A percentile compares a stretch with the other conserved stretches of the same genome.
These are phyloP conservation scores for Cordia subcordata DNA, from an alignment of 257 asterid species.

Conservation along the genomic window DNA sequence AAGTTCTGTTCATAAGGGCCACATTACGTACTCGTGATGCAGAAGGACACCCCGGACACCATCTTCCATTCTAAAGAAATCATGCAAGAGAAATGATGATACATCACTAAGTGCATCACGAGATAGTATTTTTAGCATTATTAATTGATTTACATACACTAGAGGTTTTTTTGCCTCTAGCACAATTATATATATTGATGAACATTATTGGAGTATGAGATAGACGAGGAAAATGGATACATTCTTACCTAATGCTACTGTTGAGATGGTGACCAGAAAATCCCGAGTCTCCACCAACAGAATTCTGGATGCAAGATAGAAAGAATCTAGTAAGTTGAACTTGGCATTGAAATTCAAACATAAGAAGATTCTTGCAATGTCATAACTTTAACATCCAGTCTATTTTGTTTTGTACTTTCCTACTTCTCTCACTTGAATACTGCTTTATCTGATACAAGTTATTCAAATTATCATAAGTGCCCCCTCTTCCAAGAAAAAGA, in stretches of 20 bases:
- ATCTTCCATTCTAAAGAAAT: conserved; percentile 52
- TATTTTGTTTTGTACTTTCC: too few relatives aligned
- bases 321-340: conserved; percentile 16
- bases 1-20: not conserved
- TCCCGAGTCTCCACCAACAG: conserved; percentile 96
- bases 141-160: too few relatives aligned
- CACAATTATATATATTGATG: not conserved
- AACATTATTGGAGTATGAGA: not conserved
- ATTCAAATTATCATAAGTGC: too few relatives aligned
- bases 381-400: not conserved
- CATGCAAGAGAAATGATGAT: conserved; percentile 7
- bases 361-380: not conserved
- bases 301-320: conserved; percentile 51
- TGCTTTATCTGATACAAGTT: too few relatives aligned
- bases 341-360: not conserved
- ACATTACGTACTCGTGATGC: conserved; percentile 79
- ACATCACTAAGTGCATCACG: too few relatives aligned
- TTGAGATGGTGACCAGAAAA: conserved; percentile 79
- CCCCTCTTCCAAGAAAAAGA: too few relatives aligned
- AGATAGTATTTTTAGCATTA: too few relatives aligned
- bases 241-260: conserved; percentile 56
- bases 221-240: conserved; percentile 1
- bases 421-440: too few relatives aligned
- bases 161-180: too few relatives aligned
- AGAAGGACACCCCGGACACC: conserved; percentile 67